A percentile compares a stretch with the other conserved stretches of the same genome.
phyloP scores from a whole-genome alignment of 768 basidiomycete genomes.

The Rubroboletus pulcherrimus region DNA sequence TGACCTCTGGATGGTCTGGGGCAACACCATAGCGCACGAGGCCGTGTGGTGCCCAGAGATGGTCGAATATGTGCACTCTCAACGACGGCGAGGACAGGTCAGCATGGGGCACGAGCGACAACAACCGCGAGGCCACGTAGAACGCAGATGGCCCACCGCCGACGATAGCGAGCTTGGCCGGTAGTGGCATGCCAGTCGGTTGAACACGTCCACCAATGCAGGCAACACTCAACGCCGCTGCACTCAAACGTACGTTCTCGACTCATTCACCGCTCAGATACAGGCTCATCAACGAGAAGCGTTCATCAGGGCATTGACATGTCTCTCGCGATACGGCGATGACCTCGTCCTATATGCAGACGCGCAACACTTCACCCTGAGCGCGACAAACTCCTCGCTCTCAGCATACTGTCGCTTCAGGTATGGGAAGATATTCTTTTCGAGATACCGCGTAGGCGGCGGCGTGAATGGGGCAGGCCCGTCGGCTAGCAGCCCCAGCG shows the following conservation, averaged over 20 bases:
- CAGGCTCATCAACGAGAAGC: constrained; percentile 42
- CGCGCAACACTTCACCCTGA: constrained; percentile 56
- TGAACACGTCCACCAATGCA: constrained; percentile 46
- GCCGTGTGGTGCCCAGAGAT: constrained; percentile 92
- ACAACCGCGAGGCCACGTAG: constrained; percentile 85
- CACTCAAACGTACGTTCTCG: constrained; percentile 42
- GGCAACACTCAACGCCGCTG: constrained; percentile 57
- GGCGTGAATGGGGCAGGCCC: constrained; percentile 13
- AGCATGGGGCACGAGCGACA: constrained; percentile 52
- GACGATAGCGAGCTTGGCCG: constrained; percentile 78
- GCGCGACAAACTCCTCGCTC: constrained; percentile 73
- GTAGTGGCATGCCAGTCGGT: constrained; percentile 10
- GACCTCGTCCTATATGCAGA: constrained; percentile 70
- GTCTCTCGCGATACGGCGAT: constrained; percentile 80
- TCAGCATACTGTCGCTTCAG: constrained; percentile 81
- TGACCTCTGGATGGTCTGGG: constrained; percentile 98
- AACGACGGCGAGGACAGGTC: constrained; percentile 34
- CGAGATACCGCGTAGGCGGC: constrained; percentile 50
- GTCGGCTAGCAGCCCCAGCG: constrained; percentile 18
- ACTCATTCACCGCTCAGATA: constrained; percentile 8
- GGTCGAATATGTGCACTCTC: constrained; percentile 85
- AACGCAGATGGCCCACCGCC: constrained; percentile 98
- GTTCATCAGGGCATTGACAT: constrained; percentile 69
- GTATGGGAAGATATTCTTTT: constrained; percentile 66
- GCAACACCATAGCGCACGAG: constrained; percentile 95